These are phyloP conservation scores for Calonectria ilicicola DNA, from an alignment of 2,329 filamentous ascomycete species.

Conservation along the genomic window DNA sequence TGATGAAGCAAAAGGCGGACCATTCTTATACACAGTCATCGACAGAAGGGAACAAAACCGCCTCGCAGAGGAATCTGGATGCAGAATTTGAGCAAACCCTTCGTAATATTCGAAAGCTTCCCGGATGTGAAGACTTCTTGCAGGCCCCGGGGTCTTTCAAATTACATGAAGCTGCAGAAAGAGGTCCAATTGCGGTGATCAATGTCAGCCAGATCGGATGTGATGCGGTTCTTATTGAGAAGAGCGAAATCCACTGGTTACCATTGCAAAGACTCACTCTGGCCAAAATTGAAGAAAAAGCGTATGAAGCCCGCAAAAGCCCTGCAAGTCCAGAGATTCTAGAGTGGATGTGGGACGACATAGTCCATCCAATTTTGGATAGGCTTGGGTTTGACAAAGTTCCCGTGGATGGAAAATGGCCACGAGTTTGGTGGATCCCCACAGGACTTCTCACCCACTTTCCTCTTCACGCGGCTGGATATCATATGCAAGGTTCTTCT, in stretches of 20 bases:
- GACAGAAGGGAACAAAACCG: not conserved
- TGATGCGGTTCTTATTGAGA: not conserved
- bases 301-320: not conserved
- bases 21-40: not conserved
- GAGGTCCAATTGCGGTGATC: not conserved
- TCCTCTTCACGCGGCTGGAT: constrained; percentile 10
- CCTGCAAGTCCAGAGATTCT: not conserved
- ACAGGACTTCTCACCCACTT: constrained; percentile 9
- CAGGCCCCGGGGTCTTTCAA: not conserved
- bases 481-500: not conserved
- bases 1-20: not conserved
- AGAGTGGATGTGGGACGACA: not conserved
- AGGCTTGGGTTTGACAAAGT: not conserved
- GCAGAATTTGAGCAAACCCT: not conserved
- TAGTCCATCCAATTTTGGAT: not conserved
- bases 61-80: not conserved
- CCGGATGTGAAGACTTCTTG: not conserved
- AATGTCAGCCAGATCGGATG: not conserved
- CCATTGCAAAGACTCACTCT: not conserved
- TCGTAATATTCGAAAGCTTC: not conserved
- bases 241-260: not conserved
- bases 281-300: not conserved
- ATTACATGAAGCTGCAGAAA: not conserved
- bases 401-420: not conserved
- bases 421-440: not conserved